These are phyloP conservation scores for Chamaecyparis obtusa DNA, from an alignment of 75 land plant species.

Conservation along the genomic window DNA sequence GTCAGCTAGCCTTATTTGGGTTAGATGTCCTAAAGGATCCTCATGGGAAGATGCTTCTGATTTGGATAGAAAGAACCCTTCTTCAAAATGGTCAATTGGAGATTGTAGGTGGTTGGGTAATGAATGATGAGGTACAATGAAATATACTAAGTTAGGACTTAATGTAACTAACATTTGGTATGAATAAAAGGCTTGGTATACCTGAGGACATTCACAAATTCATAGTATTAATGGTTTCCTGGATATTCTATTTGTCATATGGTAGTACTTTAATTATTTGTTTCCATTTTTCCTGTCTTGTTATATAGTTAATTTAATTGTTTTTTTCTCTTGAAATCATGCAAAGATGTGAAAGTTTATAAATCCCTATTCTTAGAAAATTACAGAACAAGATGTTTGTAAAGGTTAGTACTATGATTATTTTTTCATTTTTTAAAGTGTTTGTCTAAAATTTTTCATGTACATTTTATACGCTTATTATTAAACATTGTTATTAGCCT, in stretches of 20 bases:
- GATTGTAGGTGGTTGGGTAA: constrained; percentile 99
- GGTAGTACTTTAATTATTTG: neutral
- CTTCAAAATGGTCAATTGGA: constrained; percentile 93
- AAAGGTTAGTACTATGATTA: neutral
- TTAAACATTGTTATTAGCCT: neutral
- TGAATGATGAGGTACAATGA: constrained; percentile 95
- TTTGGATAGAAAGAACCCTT: constrained; percentile 43
- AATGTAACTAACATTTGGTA: neutral
- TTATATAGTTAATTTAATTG: neutral
- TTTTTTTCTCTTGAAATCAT: neutral
- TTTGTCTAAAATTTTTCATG: neutral
- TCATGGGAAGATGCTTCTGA: constrained; percentile 90
- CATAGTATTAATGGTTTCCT: neutral
- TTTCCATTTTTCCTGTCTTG: neutral
- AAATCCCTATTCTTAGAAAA: neutral
- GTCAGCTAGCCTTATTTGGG: neutral
- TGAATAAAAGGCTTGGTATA: neutral
- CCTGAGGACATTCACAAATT: neutral
- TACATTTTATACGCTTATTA: neutral
- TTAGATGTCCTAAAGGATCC: constrained; percentile 51
- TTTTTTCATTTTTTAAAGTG: neutral
- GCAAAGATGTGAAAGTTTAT: neutral
- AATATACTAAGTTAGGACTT: neutral
- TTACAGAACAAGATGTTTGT: no score
- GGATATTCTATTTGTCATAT: neutral